Evolutionary conservation across 345 rosid species (phyloP).

Genomic region (Mercurialis annua): DNA sequence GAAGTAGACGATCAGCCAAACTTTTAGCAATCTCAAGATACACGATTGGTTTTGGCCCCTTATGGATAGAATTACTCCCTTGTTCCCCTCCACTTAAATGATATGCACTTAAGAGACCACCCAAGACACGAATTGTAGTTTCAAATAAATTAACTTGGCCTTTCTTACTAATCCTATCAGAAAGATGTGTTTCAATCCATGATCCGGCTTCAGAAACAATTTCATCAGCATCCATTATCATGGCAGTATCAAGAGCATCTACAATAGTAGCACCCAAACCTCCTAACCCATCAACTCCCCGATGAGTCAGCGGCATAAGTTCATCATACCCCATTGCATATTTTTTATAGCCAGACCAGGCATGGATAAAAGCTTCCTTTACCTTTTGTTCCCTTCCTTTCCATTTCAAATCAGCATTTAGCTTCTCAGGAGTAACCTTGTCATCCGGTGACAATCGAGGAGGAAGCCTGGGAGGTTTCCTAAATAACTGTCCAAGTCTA

Average conservation of each 20-base stretch:
- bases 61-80: slow-evolving; percentile 36
- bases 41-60: slow-evolving; percentile 65
- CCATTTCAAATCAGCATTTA: slow-evolving; percentile 51
- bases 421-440: slow-evolving; percentile 29
- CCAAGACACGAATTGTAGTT: slow-evolving; percentile 93
- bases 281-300: slow-evolving; percentile 82
- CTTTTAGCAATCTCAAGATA: slow-evolving; percentile 75
- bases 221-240: slow-evolving; percentile 86
- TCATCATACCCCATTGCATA: slow-evolving; percentile 92
- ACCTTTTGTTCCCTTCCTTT: slow-evolving; percentile 61
- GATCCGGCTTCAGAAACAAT: slow-evolving; percentile 79
- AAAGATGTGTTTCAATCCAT: slow-evolving; percentile 78
- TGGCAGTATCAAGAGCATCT: slow-evolving; percentile 97
- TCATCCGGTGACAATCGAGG: slow-evolving; percentile 82
- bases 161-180: slow-evolving; percentile 71
- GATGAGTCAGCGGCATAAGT: slow-evolving; percentile 76
- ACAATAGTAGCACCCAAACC: slow-evolving; percentile 97
- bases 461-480: slow-evolving; percentile 87
- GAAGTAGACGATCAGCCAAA: slow-evolving; percentile 82
- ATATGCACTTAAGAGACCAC: slow-evolving; percentile 97
- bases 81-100: slow-evolving; percentile 84
- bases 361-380: slow-evolving; percentile 79
- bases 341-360: slow-evolving; percentile 92
- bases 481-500: slow-evolving; percentile 55
- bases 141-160: slow-evolving; percentile 98